Evolutionary conservation across 1,139 yeast genomes (phyloP), one percentile per base, ranked within the genome.

Genomic region (Yamadazyma triangularis): DNA sequence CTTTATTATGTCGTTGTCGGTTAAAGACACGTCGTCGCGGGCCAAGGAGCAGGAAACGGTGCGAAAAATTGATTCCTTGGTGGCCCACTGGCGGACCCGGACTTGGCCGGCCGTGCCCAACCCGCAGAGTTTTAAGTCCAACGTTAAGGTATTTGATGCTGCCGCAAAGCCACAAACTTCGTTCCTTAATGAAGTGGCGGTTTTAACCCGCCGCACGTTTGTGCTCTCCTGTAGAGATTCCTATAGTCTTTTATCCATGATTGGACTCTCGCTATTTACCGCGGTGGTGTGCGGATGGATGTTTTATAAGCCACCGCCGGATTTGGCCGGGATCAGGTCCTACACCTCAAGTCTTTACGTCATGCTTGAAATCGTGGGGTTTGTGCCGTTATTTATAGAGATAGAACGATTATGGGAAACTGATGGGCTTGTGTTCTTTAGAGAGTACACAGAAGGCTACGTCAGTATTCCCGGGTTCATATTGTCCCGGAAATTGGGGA

Each of bases 211-310:
- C 41, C 62, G 95, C 35, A 73, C 79, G 4, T 59, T 76, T 24
- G 44, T 70, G 14, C 49, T 81, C 4, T 73, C 83, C 23, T 56
- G 60, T 21, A 64, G 93, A 38, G 95, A 86, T 48, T 70, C 66
- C 4, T 52, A 66, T 33, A 78, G 86, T 0, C 58, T 77, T 28
- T 33, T 64, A 4, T 76, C 84, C 0, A 58, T 81, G 12, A 52
- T 76, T 13, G 49, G 73, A 9, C 87, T 83, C 28, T 66, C 82
- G 1, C 39, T 72, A 0, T 39, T 79, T 3, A 61, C 84, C 51
- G 88, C 83, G 0, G 48, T 77, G 1, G 59, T 78, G 15, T 61
- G 75, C 28, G 95, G 95, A 0, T 84, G 93, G 89, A 70, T 85
- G 35, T 87, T 80, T 48, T 82, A 60, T 52, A 72, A 73, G 41